Conservation (phyloP, 1,139 yeast genomes). For the Pichia sp. region DNA sequence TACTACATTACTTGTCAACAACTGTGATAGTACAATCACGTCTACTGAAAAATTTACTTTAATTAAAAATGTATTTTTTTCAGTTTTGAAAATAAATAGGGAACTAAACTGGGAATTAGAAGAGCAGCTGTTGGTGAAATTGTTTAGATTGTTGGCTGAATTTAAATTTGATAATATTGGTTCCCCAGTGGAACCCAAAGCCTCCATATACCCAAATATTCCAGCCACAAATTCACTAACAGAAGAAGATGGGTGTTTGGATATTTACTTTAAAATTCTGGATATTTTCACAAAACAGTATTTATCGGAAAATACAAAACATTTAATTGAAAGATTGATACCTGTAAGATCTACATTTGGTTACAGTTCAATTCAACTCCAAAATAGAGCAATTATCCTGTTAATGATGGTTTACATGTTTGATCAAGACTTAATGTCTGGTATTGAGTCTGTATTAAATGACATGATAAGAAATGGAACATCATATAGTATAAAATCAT, state of each 20-base stretch:
- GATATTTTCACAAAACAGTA: slow-evolving; percentile 20
- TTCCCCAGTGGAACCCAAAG: slow-evolving; percentile 2
- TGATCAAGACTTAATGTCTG: slow-evolving; percentile 24
- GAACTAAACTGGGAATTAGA: slow-evolving; percentile 28
- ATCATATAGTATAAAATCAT: slow-evolving; percentile 9
- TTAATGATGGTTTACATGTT: slow-evolving; percentile 26
- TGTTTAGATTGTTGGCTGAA: slow-evolving; percentile 26
- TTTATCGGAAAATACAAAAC: slow-evolving; percentile 15
- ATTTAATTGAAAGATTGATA: slow-evolving; percentile 27
- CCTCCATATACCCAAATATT: slow-evolving; percentile 16
- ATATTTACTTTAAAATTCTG: slow-evolving; percentile 28
- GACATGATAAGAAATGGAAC: slow-evolving; percentile 18
- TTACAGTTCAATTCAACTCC: slow-evolving; percentile 21
- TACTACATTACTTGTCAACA: slow-evolving; percentile 14
- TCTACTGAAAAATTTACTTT: not conserved
- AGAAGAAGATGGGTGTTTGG: slow-evolving; percentile 26
- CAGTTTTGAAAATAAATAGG: slow-evolving; percentile 19
- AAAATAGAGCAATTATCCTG: slow-evolving; percentile 27
- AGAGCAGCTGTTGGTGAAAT: slow-evolving; percentile 24
- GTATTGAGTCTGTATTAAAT: slow-evolving; percentile 20
- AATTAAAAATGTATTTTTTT: slow-evolving; percentile 15
- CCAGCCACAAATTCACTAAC: slow-evolving; percentile 13
- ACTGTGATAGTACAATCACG: slow-evolving; percentile 5
- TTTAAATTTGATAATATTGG: slow-evolving; percentile 27
- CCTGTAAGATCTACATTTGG: slow-evolving; percentile 29